A percentile compares a stretch with the other conserved stretches of the same genome.
Conservation (phyloP, 257 asterid genomes). For the Leonotis leonurus region DNA sequence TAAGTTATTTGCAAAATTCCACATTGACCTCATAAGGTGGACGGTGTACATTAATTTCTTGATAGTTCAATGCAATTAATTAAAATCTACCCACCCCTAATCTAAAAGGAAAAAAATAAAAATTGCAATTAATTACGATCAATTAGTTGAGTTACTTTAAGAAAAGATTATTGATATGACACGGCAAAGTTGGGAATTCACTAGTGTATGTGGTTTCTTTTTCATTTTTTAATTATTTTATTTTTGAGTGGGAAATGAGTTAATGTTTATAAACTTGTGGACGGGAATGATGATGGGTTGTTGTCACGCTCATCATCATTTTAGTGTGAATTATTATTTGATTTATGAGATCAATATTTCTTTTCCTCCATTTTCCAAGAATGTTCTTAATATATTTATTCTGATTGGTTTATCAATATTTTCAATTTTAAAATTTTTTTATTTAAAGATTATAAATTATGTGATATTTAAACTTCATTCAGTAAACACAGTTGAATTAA, state of each 20-base stretch:
- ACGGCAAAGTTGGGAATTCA: conserved; percentile 22
- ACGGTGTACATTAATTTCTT: background rate
- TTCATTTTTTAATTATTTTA: background rate
- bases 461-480: too few relatives aligned
- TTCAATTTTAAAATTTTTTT: too few relatives aligned
- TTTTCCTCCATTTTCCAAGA: too few relatives aligned
- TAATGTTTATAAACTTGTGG: conserved; percentile 17
- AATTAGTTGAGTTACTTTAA: background rate
- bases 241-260: background rate
- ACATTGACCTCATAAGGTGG: background rate
- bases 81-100: too few relatives aligned
- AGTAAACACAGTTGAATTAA: too few relatives aligned
- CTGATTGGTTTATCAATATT: too few relatives aligned
- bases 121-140: background rate
- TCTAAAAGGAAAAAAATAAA: too few relatives aligned
- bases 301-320: conserved; percentile 45
- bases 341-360: background rate
- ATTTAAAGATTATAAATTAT: too few relatives aligned
- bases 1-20: background rate
- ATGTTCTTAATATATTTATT: too few relatives aligned
- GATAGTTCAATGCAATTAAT: background rate
- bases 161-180: background rate
- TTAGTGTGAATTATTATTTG: background rate
- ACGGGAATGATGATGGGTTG: conserved; percentile 31
- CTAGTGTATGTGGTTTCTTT: background rate